phyloP scores from a whole-genome alignment of 2,329 filamentous ascomycete genomes.

The Aspergillus latus region DNA sequence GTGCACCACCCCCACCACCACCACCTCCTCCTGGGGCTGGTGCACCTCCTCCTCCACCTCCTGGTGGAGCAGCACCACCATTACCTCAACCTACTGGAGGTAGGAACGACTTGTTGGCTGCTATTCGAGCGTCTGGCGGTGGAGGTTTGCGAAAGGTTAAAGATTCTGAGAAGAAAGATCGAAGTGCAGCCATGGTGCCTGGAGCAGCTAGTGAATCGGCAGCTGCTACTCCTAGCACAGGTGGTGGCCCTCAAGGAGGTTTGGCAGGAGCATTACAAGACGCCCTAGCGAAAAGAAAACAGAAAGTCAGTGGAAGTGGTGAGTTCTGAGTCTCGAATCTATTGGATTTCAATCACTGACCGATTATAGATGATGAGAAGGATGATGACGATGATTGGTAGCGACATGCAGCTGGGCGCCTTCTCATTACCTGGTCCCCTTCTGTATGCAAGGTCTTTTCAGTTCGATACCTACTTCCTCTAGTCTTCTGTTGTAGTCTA shows the following conservation, averaged over 20 bases:
- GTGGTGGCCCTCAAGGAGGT: constrained; percentile 54
- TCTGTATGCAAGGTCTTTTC: constrained; percentile 13
- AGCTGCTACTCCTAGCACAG: constrained; percentile 56
- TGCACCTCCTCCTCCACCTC: constrained; percentile 41
- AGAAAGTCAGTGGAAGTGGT: constrained; percentile 95
- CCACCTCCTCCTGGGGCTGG: constrained; percentile 28
- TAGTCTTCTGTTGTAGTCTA: constrained; percentile 3
- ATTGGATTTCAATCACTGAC: constrained; percentile 25
- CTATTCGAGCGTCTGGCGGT: constrained; percentile 53
- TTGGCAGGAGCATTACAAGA: constrained; percentile 82
- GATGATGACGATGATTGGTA: constrained; percentile 50
- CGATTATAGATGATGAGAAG: constrained; percentile 45
- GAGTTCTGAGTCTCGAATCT: constrained; percentile 48
- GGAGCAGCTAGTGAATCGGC: constrained; percentile 58
- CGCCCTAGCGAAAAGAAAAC: constrained; percentile 77
- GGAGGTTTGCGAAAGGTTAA: constrained; percentile 48
- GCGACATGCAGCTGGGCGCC: background rate
- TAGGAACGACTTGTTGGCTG: constrained; percentile 47
- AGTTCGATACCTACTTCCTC: constrained; percentile 20
- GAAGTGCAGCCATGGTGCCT: constrained; percentile 46
- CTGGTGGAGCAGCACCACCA: constrained; percentile 45
- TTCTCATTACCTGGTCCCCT: background rate
- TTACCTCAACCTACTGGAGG: constrained; percentile 41
- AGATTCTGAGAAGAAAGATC: constrained; percentile 48
- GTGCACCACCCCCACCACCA: constrained; percentile 40